Evolutionary conservation across 192 early-diverging fungal species (phyloP), one percentile per base, ranked within the genome.

Genomic region (Neocallimastix lanati): DNA sequence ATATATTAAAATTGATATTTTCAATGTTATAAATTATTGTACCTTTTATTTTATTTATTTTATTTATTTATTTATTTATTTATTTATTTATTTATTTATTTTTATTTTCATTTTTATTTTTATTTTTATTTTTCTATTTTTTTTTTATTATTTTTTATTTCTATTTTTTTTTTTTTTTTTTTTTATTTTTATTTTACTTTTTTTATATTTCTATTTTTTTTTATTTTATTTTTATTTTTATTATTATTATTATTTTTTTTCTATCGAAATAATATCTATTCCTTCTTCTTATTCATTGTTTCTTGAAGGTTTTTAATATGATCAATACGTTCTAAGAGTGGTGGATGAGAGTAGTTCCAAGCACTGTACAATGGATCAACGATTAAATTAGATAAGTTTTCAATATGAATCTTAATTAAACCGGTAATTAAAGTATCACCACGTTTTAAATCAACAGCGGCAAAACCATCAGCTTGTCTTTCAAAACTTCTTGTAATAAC

Each of bases 301-400:
- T 50, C 40, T 50, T 50, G 40, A 50, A 2, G 2, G 2, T 2
- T 21, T 21, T 21, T 50, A 21, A 50, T 50, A 50, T 50, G 14
- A 21, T 50, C 40, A 50, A 50, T 50, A 50, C 97, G 88, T 85
- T 99, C 95, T 11, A 95, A 89, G 28, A 99, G 86, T 40, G 93
- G 94, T 67, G 97, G 97, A 80, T 98, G 96, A 13, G 92, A 93
- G 77, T 95, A 93, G 80, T 97, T 91, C 86, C 92, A 97, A 21
- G 93, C 93, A 76, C 92, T 94, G 82, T 96, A 96, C 78, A 93
- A 88, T 78, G 88, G 87, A 81, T 98, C 95, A 15, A 94, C 90
- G 77, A 95, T 95, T 84, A 97, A 88, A 28, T 92, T 91, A 40
- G 92, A 89, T 84, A 93, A 88, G 84, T 97, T 98, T 88, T 96